Percentiles rank a stretch among this genome's conserved stretches.
Conservation (phyloP, 176 grass and related monocot species). For the Elaeis guineensis region DNA sequence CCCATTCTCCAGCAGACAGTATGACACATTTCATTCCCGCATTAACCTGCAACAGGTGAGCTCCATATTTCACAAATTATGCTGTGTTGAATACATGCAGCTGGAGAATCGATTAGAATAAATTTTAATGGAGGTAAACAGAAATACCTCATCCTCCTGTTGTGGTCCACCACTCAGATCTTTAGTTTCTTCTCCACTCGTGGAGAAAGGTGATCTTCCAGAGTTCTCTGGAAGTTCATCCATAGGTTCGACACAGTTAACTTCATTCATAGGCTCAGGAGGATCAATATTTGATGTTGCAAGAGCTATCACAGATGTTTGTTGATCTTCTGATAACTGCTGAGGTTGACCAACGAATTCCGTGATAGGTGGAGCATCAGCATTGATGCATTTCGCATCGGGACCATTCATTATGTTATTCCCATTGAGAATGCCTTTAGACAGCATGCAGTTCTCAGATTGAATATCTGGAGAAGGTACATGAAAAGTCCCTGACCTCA, state of each 20-base stretch:
- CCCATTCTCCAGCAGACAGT: slow-evolving; percentile 67
- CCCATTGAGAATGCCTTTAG: slow-evolving; percentile 42
- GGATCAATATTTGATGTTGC: slow-evolving; percentile 15
- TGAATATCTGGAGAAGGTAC: slow-evolving; percentile 25
- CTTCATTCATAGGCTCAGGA: slow-evolving; percentile 6
- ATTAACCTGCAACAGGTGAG: slow-evolving; percentile 19
- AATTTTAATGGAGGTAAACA: slow-evolving; percentile 7
- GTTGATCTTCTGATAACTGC: slow-evolving; percentile 27
- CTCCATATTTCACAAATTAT: no score
- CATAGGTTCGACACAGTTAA: background rate
- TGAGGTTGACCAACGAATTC: slow-evolving; percentile 24
- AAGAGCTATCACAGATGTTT: slow-evolving; percentile 13
- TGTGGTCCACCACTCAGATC: slow-evolving; percentile 36
- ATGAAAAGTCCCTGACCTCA: slow-evolving; percentile 38
- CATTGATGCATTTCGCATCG: slow-evolving; percentile 15
- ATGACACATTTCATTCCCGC: slow-evolving; percentile 20
- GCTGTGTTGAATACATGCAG: background rate
- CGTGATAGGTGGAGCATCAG: slow-evolving; percentile 21
- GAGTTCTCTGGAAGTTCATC: background rate
- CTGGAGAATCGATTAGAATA: background rate
- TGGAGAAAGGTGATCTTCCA: slow-evolving; percentile 11
- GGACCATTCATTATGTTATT: slow-evolving; percentile 14
- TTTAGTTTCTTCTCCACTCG: slow-evolving; percentile 26
- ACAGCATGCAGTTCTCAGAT: slow-evolving; percentile 49
- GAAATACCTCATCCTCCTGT: slow-evolving; percentile 40